Evolutionary conservation across 148 eudicot species (phyloP).

Genomic region (Vaccinium vitisidaea): DNA sequence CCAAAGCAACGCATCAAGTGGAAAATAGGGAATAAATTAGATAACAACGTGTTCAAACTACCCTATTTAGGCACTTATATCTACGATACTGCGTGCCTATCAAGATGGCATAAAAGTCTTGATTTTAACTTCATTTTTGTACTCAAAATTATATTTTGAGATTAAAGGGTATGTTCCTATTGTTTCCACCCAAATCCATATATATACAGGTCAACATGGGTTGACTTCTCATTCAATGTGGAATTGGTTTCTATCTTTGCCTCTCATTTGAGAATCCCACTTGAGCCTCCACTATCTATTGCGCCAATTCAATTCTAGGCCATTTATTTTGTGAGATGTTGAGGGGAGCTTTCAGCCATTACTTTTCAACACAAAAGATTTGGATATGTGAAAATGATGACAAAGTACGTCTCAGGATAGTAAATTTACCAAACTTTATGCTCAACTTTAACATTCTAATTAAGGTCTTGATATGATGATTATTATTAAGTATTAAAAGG

Average conservation of each 20-base stretch:
- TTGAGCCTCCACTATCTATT: neutral
- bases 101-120: too few relatives aligned
- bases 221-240: slow-evolving; percentile 1
- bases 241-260: slow-evolving; percentile 3
- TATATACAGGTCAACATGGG: neutral
- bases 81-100: too few relatives aligned
- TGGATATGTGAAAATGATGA: slow-evolving; percentile 12
- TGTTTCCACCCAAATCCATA: neutral
- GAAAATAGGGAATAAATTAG: too few relatives aligned
- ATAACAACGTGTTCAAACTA: too few relatives aligned
- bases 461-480: neutral
- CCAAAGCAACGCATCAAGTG: too few relatives aligned
- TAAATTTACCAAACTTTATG: neutral
- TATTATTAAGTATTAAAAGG: slow-evolving; percentile 2
- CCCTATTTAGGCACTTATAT: too few relatives aligned
- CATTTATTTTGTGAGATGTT: neutral
- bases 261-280: slow-evolving; percentile 7
- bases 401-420: neutral
- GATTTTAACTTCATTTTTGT: neutral
- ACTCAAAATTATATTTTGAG: neutral
- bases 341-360: neutral
- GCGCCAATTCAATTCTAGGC: slow-evolving; percentile 5
- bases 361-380: neutral
- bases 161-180: neutral
- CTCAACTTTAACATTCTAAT: neutral